A percentile compares a stretch with the other conserved stretches of the same genome.
Evolutionary conservation across 371 early-diverging fungal genomes (phyloP).

Genomic region (Apophysomyces variabilis): DNA sequence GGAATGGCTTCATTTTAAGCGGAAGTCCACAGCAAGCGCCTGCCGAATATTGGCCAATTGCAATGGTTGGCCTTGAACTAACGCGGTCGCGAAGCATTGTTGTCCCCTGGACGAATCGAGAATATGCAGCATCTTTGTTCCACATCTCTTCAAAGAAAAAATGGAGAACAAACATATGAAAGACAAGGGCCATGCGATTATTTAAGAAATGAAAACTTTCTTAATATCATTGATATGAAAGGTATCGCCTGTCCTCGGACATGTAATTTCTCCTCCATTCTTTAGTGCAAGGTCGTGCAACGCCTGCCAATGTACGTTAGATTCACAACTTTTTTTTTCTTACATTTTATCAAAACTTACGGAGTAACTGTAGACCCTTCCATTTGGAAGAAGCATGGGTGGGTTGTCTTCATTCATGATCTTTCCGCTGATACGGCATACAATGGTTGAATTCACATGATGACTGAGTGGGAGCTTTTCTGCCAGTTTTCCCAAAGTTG

Average conservation of each 20-base stretch:
- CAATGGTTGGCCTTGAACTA: neutral
- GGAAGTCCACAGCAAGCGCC: constrained; percentile 9
- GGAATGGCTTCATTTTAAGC: constrained; percentile 7
- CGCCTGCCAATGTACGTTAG: constrained; percentile 52
- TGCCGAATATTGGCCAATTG: neutral
- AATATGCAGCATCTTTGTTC: constrained; percentile 5
- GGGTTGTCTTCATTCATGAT: constrained; percentile 95
- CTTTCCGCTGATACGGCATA: constrained; percentile 87
- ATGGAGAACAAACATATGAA: constrained; percentile 1
- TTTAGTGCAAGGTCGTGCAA: constrained; percentile 82
- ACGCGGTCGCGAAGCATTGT: constrained; percentile 9
- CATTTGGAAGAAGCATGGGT: constrained; percentile 95
- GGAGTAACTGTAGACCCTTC: constrained; percentile 86
- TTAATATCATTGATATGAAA: constrained; percentile 71
- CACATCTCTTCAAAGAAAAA: constrained; percentile 1
- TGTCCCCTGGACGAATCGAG: constrained; percentile 9
- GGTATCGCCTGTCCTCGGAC: constrained; percentile 77
- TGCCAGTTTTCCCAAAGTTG: constrained; percentile 86
- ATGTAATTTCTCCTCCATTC: constrained; percentile 75
- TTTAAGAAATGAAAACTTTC: constrained; percentile 87
- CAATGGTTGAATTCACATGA: constrained; percentile 91
- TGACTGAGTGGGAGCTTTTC: constrained; percentile 85
- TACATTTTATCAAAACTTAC: constrained; percentile 40
- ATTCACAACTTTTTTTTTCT: neutral
- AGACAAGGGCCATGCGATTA: neutral